Evolutionary conservation across 768 basidiomycete species (phyloP).

Genomic region (Cyathus striatus): DNA sequence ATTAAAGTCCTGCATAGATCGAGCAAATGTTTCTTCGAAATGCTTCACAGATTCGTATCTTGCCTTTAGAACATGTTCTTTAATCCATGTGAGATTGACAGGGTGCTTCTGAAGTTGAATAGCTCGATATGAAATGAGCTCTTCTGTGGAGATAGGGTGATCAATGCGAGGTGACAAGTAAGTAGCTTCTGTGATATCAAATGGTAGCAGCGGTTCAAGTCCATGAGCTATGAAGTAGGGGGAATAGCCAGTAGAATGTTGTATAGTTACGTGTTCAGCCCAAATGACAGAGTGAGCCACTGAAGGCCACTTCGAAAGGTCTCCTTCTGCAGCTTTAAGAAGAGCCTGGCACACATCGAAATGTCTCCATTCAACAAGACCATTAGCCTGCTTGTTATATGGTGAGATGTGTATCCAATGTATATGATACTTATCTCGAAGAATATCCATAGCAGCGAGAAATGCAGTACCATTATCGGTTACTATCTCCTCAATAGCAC

Average conservation of each 20-base stretch:
- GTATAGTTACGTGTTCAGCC: slow-evolving; percentile 10
- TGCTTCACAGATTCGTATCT: neutral
- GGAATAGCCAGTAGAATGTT: slow-evolving; percentile 10
- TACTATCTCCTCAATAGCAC: slow-evolving; percentile 22
- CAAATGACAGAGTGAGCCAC: slow-evolving; percentile 5
- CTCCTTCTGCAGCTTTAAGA: slow-evolving; percentile 7
- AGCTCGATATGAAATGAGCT: slow-evolving; percentile 1
- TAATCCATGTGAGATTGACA: neutral
- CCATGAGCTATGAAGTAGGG: slow-evolving; percentile 14
- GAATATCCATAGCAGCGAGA: neutral
- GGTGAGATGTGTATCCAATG: slow-evolving; percentile 27
- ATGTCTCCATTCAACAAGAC: slow-evolving; percentile 18
- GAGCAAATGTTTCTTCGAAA: slow-evolving; percentile 1
- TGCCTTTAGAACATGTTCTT: neutral
- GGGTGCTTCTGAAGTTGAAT: neutral
- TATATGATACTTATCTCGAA: slow-evolving; percentile 1
- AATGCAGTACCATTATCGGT: slow-evolving; percentile 17
- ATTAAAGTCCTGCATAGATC: slow-evolving; percentile 6
- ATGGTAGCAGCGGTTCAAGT: slow-evolving; percentile 14
- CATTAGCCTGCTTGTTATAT: slow-evolving; percentile 28
- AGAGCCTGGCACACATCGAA: slow-evolving; percentile 7
- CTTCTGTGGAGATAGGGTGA: neutral
- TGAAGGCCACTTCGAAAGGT: slow-evolving; percentile 13
- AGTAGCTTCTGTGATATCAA: slow-evolving; percentile 20
- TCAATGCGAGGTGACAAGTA: slow-evolving; percentile 11